phyloP scores from a whole-genome alignment of 83 land plant genomes.

The Thuja plicata region DNA sequence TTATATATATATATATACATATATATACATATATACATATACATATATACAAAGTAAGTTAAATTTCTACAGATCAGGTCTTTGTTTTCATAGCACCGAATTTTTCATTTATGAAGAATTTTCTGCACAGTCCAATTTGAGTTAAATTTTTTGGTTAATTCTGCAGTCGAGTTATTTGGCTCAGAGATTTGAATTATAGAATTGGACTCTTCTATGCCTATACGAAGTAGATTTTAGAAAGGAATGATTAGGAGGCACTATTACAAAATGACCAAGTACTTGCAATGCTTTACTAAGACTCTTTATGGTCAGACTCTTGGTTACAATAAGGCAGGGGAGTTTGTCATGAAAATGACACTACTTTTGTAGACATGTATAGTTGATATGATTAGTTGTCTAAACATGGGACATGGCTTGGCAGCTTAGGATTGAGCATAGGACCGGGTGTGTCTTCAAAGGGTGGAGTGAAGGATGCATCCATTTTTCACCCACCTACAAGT shows the following conservation, averaged over 20 bases:
- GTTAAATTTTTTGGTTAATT: not conserved
- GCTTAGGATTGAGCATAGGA: slow-evolving; percentile 51
- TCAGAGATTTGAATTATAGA: slow-evolving; percentile 92
- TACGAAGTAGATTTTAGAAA: slow-evolving; percentile 71
- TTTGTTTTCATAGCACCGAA: not conserved
- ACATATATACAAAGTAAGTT: too few species aligned
- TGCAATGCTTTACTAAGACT: not conserved
- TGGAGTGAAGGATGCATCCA: slow-evolving; percentile 78
- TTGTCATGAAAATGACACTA: not conserved
- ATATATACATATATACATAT: too few species aligned
- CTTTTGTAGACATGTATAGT: not conserved
- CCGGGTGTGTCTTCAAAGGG: slow-evolving; percentile 60
- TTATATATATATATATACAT: too few species aligned
- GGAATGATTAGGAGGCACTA: slow-evolving; percentile 81
- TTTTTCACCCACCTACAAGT: slow-evolving; percentile 83
- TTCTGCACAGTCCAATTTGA: not conserved
- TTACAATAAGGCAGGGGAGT: not conserved
- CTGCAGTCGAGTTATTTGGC: slow-evolving; percentile 92
- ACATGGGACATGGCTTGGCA: not conserved
- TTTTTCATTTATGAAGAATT: not conserved
- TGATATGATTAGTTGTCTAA: not conserved
- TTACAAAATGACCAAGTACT: slow-evolving; percentile 81
- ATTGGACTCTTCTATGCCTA: slow-evolving; percentile 71
- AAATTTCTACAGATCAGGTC: not conserved
- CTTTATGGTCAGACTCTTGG: not conserved